These are phyloP conservation scores for Hibiscus syriacus DNA, from an alignment of 345 rosid genomes.

Conservation along the genomic window DNA sequence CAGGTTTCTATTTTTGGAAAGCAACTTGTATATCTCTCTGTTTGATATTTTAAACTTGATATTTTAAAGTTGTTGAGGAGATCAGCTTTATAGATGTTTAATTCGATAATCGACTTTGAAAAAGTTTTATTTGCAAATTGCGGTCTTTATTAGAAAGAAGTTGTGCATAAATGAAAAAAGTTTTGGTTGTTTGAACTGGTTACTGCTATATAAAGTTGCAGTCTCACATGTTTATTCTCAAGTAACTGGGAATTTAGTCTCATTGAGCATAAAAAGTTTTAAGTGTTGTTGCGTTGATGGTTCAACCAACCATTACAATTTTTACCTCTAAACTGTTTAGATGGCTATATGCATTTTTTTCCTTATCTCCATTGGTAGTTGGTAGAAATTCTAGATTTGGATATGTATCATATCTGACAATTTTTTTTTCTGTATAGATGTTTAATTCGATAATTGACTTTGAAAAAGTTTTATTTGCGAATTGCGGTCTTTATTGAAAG, in stretches of 20 bases:
- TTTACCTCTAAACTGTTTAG: background rate
- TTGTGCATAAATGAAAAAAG: background rate
- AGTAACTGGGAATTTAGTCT: background rate
- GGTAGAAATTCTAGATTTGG: background rate
- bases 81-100: background rate
- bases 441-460: background rate
- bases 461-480: too few relatives aligned
- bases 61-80: too few relatives aligned
- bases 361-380: background rate
- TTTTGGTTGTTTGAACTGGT: background rate
- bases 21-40: too few relatives aligned
- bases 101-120: background rate
- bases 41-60: too few relatives aligned
- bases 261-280: background rate
- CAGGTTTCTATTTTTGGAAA: too few relatives aligned
- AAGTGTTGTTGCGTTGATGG: background rate
- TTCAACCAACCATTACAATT: background rate
- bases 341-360: background rate
- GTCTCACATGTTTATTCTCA: background rate
- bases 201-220: background rate
- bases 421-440: background rate
- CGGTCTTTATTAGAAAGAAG: background rate
- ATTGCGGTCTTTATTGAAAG: background rate
- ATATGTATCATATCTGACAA: constrained; percentile 8
- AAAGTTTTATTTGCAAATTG: too few relatives aligned